Evolutionary conservation across 495 filamentous ascomycete species (phyloP).

Genomic region (Aspergillus haitiensis): DNA sequence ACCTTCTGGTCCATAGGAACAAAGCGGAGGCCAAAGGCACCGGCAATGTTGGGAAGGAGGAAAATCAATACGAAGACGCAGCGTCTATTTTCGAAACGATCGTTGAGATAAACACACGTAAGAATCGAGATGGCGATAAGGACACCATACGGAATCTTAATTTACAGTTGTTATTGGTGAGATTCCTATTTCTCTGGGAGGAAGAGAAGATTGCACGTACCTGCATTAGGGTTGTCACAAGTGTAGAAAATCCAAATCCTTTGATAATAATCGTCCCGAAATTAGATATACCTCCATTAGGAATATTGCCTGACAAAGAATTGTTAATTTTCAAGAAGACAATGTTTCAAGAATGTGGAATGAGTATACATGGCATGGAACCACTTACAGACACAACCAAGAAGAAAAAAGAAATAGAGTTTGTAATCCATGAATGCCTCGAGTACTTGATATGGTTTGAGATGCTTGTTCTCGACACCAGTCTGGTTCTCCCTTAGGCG

Average conservation of each 20-base stretch:
- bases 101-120: constrained; percentile 57
- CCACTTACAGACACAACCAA: constrained; percentile 47
- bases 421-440: constrained; percentile 63
- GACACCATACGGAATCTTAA: constrained; percentile 57
- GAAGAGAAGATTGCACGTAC: constrained; percentile 26
- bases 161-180: not conserved
- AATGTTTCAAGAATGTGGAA: too few species aligned
- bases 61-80: constrained; percentile 57
- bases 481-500: constrained; percentile 62
- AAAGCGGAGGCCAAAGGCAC: constrained; percentile 57
- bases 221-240: constrained; percentile 51
- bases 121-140: constrained; percentile 59
- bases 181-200: constrained; percentile 15
- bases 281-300: constrained; percentile 56
- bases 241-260: constrained; percentile 59
- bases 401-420: constrained; percentile 60
- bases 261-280: constrained; percentile 64
- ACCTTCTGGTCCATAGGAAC: constrained; percentile 46
- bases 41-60: constrained; percentile 55
- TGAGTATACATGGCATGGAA: too few species aligned
- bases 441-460: constrained; percentile 58
- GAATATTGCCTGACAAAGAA: constrained; percentile 37
- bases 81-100: constrained; percentile 56
- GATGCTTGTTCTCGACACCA: constrained; percentile 62
- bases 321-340: too few species aligned